Percentiles rank a stretch among this genome's conserved stretches.
These are phyloP conservation scores for Populus ilicifolia DNA, from an alignment of 345 rosid species.

Conservation along the genomic window DNA sequence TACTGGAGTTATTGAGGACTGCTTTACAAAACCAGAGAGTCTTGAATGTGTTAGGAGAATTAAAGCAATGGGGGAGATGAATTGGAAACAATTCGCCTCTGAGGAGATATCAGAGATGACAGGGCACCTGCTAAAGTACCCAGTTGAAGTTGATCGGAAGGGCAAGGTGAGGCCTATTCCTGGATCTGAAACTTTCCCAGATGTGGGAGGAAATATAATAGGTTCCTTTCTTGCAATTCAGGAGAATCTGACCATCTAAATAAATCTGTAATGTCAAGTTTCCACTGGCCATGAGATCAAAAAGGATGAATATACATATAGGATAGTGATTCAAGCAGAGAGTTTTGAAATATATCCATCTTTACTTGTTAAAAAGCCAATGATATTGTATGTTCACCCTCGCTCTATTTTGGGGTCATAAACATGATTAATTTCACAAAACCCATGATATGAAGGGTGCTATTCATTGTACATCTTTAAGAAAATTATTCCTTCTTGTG, in stretches of 20 bases:
- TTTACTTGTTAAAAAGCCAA: neutral
- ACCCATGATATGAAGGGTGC: neutral
- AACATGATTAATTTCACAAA: neutral
- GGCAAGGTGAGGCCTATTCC: constrained; percentile 81
- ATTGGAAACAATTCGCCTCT: constrained; percentile 68
- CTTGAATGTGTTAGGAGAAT: constrained; percentile 77
- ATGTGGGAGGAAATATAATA: constrained; percentile 71
- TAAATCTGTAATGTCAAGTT: neutral
- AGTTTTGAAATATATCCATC: neutral
- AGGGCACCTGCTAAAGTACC: constrained; percentile 83
- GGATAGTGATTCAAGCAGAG: neutral
- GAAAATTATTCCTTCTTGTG: neutral
- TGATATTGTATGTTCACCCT: neutral
- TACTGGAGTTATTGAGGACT: constrained; percentile 54
- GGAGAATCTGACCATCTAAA: constrained; percentile 82
- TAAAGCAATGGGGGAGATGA: constrained; percentile 49
- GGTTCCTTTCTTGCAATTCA: constrained; percentile 81
- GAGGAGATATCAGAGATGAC: constrained; percentile 74
- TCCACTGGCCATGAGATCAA: neutral
- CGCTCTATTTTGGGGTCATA: neutral
- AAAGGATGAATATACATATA: neutral
- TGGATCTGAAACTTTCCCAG: constrained; percentile 71
- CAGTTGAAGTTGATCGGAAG: constrained; percentile 66
- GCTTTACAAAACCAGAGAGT: constrained; percentile 60
- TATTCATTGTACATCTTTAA: neutral